These are phyloP conservation scores for Vitis hybrid DNA, from an alignment of 177 flowering plant genomes.

Conservation along the genomic window DNA sequence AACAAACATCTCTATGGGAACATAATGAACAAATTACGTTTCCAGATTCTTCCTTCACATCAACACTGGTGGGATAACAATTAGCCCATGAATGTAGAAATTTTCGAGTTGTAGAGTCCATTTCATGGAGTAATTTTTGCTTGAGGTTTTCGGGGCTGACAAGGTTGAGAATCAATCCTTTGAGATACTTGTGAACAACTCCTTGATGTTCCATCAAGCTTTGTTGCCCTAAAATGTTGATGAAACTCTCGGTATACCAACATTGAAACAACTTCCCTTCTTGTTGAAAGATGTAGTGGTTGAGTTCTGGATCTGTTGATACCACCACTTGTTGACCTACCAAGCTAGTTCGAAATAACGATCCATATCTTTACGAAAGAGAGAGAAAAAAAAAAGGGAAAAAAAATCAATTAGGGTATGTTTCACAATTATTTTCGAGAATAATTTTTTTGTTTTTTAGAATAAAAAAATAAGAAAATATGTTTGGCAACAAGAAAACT, in stretches of 20 bases:
- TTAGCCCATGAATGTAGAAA: no score
- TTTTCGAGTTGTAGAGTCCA: no score
- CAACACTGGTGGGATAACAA: neutral
- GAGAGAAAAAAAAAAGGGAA: neutral
- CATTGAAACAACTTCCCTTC: no score
- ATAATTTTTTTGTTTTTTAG: no score
- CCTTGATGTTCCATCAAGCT: neutral
- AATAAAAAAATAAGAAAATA: no score
- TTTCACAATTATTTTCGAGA: no score
- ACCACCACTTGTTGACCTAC: conserved; percentile 20
- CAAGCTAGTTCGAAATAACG: conserved; percentile 9
- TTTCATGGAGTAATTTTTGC: no score
- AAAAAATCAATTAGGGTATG: neutral
- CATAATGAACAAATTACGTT: no score
- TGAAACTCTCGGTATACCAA: conserved; percentile 1
- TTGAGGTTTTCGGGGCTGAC: no score
- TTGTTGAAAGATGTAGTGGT: neutral
- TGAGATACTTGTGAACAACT: conserved; percentile 8
- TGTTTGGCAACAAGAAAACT: no score
- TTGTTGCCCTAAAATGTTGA: neutral
- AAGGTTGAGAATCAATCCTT: neutral
- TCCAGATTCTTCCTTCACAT: neutral
- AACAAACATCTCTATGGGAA: no score
- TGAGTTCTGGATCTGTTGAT: conserved; percentile 23
- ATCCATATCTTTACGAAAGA: conserved; percentile 19